Evolutionary conservation across 1,284 basidiomycete species (phyloP).

Genomic region (Ustilago sp.): DNA sequence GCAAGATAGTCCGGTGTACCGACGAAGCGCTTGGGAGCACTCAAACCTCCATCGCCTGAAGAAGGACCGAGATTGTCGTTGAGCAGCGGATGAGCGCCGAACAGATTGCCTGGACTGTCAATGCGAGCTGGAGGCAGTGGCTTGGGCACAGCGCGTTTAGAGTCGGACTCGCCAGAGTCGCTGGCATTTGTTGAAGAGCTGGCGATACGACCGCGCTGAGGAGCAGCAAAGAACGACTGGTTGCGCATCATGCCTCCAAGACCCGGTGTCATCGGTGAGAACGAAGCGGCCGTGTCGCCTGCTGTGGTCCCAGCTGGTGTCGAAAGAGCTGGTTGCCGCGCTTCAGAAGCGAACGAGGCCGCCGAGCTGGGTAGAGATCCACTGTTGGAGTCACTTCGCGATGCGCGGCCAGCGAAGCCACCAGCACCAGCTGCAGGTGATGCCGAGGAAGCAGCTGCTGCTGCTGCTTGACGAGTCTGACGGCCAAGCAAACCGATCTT

Average conservation of each 20-base stretch:
- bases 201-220: slow-evolving; percentile 48
- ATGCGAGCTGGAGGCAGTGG: slow-evolving; percentile 51
- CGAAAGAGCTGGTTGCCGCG: slow-evolving; percentile 28
- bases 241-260: slow-evolving; percentile 50
- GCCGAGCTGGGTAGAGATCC: slow-evolving; percentile 49
- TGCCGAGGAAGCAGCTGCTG: slow-evolving; percentile 13
- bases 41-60: slow-evolving; percentile 74
- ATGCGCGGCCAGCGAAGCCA: slow-evolving; percentile 18
- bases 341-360: slow-evolving; percentile 39
- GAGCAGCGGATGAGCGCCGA: slow-evolving; percentile 54
- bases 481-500: slow-evolving; percentile 96
- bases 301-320: slow-evolving; percentile 48
- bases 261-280: slow-evolving; percentile 54
- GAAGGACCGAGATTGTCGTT: slow-evolving; percentile 56
- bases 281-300: slow-evolving; percentile 51
- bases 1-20: slow-evolving; percentile 97
- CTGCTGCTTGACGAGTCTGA: slow-evolving; percentile 72
- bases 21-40: slow-evolving; percentile 75
- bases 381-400: slow-evolving; percentile 34
- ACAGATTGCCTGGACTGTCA: slow-evolving; percentile 58
- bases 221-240: slow-evolving; percentile 55
- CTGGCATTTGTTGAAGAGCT: slow-evolving; percentile 62
- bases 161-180: slow-evolving; percentile 59
- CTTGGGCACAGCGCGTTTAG: slow-evolving; percentile 34
- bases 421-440: slow-evolving; percentile 7